phyloP scores from a whole-genome alignment of 805 yeast species.

The Lachancea mirantina region DNA sequence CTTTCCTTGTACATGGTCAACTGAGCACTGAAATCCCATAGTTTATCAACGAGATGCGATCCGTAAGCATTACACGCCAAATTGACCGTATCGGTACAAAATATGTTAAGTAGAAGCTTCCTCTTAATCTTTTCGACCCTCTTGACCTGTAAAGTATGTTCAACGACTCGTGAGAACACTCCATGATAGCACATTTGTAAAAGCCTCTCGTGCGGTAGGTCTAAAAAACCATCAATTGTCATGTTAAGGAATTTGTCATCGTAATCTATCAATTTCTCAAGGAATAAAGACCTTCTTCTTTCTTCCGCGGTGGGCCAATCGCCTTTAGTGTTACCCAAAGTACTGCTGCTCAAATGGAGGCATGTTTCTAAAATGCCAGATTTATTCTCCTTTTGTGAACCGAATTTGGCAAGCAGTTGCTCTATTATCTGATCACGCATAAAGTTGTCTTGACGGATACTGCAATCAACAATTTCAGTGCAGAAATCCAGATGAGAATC shows the following conservation, averaged over 20 bases:
- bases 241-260: conserved; percentile 53
- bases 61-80: conserved; percentile 83
- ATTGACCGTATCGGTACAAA: conserved; percentile 48
- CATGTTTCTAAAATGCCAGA: conserved; percentile 59
- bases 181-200: conserved; percentile 80
- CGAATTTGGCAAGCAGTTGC: conserved; percentile 40
- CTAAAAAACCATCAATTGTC: conserved; percentile 53
- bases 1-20: conserved; percentile 82
- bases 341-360: conserved; percentile 56
- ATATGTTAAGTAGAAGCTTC: conserved; percentile 59
- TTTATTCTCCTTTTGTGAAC: conserved; percentile 32
- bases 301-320: conserved; percentile 94
- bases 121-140: conserved; percentile 47
- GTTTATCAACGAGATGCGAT: conserved; percentile 79
- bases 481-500: conserved; percentile 68
- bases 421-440: conserved; percentile 52
- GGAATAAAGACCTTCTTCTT: conserved; percentile 66
- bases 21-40: conserved; percentile 73
- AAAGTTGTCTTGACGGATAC: conserved; percentile 50
- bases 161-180: conserved; percentile 84
- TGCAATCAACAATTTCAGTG: conserved; percentile 57
- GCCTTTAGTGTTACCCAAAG: conserved; percentile 72
- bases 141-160: conserved; percentile 48
- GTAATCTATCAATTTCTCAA: conserved; percentile 65
- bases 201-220: conserved; percentile 53